These are phyloP conservation scores for Maudiozyma humilis DNA, from an alignment of 1,139 yeast genomes.

Conservation along the genomic window DNA sequence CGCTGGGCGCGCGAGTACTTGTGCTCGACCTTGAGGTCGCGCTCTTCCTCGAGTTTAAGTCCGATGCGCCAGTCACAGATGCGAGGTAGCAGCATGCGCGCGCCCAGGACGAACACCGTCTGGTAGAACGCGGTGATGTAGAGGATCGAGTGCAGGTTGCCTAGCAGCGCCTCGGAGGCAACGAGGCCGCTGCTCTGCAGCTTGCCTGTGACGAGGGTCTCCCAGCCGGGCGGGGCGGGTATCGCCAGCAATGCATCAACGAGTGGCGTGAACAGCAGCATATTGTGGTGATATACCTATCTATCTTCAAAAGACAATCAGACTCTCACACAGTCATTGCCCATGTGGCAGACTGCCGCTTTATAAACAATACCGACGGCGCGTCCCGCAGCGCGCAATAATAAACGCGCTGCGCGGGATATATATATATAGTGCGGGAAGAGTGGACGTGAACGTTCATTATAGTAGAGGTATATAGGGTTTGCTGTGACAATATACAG, in stretches of 20 bases:
- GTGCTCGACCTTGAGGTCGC: constrained; percentile 1
- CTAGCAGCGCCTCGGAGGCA: constrained; percentile 20
- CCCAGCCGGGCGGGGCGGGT: constrained; percentile 17
- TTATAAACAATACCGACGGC: too few species aligned
- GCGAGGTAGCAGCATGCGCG: constrained; percentile 23
- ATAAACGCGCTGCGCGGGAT: too few species aligned
- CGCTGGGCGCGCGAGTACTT: constrained; percentile 8
- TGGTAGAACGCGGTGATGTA: constrained; percentile 28
- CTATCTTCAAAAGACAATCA: too few species aligned
- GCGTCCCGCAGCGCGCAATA: too few species aligned
- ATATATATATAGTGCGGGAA: too few species aligned
- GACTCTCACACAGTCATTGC: too few species aligned
- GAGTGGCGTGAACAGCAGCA: constrained; percentile 6
- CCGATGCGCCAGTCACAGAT: constrained; percentile 15
- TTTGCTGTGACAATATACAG: background rate
- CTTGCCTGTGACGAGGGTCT: constrained; percentile 14
- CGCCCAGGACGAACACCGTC: constrained; percentile 21
- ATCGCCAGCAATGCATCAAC: constrained; percentile 15
- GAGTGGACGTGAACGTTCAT: too few species aligned
- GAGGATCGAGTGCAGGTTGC: constrained; percentile 25
- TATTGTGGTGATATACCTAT: background rate
- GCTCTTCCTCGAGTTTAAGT: constrained; percentile 10
- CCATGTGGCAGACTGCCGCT: too few species aligned
- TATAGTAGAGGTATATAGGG: too few species aligned
- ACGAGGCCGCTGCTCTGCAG: constrained; percentile 13